Conservation (phyloP, 176 grass and related monocot genomes). For the Neostapfia colusana region DNA sequence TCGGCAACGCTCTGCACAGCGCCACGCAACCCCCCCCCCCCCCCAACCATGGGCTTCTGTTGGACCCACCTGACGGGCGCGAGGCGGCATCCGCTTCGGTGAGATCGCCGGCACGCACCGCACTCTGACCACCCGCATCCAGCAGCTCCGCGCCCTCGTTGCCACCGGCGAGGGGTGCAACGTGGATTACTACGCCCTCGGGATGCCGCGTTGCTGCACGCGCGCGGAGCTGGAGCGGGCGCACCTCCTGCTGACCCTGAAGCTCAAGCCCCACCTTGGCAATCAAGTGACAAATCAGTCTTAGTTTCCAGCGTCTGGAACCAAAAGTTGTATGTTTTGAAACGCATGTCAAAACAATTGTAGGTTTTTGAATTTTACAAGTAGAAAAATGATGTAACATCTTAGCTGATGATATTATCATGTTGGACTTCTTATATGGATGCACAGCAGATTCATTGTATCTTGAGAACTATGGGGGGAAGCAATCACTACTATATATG, state of each 20-base stretch:
- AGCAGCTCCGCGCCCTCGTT: constrained; percentile 57
- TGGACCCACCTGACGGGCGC: constrained; percentile 53
- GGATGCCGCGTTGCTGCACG: constrained; percentile 57
- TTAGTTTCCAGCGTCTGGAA: too few species aligned
- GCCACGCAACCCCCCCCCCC: too few species aligned
- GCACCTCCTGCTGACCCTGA: constrained; percentile 75
- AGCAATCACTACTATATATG: too few species aligned
- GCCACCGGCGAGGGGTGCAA: constrained; percentile 48
- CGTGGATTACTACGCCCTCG: constrained; percentile 77
- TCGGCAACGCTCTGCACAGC: too few species aligned
- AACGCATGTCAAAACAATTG: too few species aligned
- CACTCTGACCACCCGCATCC: constrained; percentile 57
- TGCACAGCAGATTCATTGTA: neutral
- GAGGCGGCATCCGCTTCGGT: constrained; percentile 59
- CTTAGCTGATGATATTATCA: constrained; percentile 4
- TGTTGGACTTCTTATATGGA: neutral
- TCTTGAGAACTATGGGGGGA: neutral
- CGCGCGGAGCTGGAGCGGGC: constrained; percentile 70
- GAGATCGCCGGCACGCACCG: constrained; percentile 70
- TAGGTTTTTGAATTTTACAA: too few species aligned
- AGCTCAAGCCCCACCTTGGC: constrained; percentile 75
- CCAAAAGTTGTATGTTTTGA: neutral
- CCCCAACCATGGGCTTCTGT: too few species aligned
- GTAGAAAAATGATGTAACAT: too few species aligned
- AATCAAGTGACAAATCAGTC: too few species aligned